phyloP scores from a whole-genome alignment of 306 rosid species.

The Trifolium subterraneum region DNA sequence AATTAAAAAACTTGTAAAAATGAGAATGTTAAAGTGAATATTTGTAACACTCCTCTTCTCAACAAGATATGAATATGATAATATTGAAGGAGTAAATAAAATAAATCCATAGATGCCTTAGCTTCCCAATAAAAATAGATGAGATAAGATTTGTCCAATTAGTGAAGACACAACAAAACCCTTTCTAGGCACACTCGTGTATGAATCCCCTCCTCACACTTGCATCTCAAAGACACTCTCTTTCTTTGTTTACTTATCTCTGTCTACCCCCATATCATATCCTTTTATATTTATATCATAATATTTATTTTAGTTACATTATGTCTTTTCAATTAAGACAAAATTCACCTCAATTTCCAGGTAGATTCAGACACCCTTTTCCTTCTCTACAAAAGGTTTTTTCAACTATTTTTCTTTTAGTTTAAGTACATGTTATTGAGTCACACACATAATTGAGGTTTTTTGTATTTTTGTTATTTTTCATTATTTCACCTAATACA shows the following conservation, averaged over 20 bases:
- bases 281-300: slow-evolving; percentile 11
- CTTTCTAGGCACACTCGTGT: slow-evolving; percentile 55
- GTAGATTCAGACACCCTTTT: slow-evolving; percentile 84
- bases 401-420: slow-evolving; percentile 43
- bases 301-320: slow-evolving; percentile 45
- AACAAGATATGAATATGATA: not conserved
- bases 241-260: slow-evolving; percentile 40
- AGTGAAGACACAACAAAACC: slow-evolving; percentile 44
- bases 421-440: slow-evolving; percentile 47
- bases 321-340: slow-evolving; percentile 70
- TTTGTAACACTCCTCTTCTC: too few species aligned
- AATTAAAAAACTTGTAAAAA: too few species aligned
- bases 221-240: slow-evolving; percentile 23
- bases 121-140: slow-evolving; percentile 68
- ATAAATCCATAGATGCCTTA: slow-evolving; percentile 54
- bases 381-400: slow-evolving; percentile 56
- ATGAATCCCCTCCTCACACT: slow-evolving; percentile 76
- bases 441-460: slow-evolving; percentile 44
- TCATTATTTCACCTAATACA: slow-evolving; percentile 44
- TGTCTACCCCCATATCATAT: slow-evolving; percentile 41
- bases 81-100: not conserved
- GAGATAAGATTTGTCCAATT: slow-evolving; percentile 85
- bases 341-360: slow-evolving; percentile 93
- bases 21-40: too few species aligned
- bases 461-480: slow-evolving; percentile 40